Evolutionary conservation across 1,284 basidiomycete species (phyloP), one percentile per base, ranked within the genome.

Genomic region (Kalmanozyma brasiliensis): DNA sequence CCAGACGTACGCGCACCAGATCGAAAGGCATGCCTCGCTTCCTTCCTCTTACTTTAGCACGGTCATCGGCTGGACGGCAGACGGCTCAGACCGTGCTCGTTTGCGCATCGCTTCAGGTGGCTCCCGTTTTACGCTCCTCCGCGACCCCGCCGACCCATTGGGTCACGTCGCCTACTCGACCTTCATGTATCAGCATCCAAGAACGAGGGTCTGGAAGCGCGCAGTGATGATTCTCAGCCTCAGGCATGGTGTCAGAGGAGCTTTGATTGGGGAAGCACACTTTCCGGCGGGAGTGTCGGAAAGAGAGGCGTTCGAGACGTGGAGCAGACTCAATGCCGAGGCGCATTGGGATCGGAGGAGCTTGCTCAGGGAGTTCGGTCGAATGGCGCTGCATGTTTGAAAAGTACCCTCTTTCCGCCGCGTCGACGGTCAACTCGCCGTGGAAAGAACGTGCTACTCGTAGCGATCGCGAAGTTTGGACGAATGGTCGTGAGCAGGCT

Each of bases 221-320:
- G 41, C 55, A 4, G 41, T 57, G 11, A 14, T 19, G 11, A 44
- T 49, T 34, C n/a, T 57, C 19, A 49, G 47, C 4, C 7, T 57
- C 2, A 34, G 20, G 2, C 47, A 34, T 9, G 30, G 36, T 1
- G 8, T 20, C n/a, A 19, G 30, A 8, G 34, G 24, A 8, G 42
- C 44, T 6, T 22, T 57, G 30, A 1, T 49, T 9, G 55, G 55
- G 10, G 55, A 57, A 23, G 47, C 47, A 3, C 35, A 57, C n/a
- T 45, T 49, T 38, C 40, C 38, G 19, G 53, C 32, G 6, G 33
- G 20, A 16, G 13, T 33, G 23, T 8, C 13, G 23, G 10, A 14
- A 7, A 5, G 3, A 3, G 44, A 41, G 32, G 26, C 13, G n/a
- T 26, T 7, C 14, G 8, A 33, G 1, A 16, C 13, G 19, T 34